Evolutionary conservation across 139 green algal genomes (phyloP).

Genomic region (Ettlia oleoabundans): DNA sequence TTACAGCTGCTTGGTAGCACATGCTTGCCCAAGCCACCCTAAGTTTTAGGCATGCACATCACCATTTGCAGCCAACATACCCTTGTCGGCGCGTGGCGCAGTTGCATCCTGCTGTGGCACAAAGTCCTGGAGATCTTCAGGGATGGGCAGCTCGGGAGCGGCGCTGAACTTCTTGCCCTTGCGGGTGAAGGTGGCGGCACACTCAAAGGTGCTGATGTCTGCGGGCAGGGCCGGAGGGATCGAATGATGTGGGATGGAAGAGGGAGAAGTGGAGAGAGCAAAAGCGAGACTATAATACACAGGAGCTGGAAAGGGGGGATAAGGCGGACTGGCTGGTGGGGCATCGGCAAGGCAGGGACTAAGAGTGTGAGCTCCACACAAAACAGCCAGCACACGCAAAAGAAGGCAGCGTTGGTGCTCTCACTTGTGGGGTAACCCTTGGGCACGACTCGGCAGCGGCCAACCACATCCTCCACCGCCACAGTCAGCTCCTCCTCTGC

Average conservation of each 20-base stretch:
- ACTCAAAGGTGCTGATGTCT: conserved; percentile 52
- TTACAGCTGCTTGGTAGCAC: neutral
- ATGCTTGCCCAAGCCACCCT: neutral
- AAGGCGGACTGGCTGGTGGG: neutral
- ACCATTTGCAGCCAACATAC: neutral
- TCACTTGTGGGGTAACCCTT: conserved; percentile 29
- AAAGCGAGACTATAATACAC: no score
- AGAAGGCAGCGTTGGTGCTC: conserved; percentile 4
- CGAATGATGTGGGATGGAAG: neutral
- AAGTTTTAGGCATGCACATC: no score
- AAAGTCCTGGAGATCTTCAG: conserved; percentile 20
- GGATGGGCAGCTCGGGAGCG: conserved; percentile 33
- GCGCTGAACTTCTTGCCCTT: conserved; percentile 39
- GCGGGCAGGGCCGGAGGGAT: neutral
- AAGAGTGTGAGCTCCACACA: no score
- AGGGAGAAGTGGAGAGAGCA: neutral
- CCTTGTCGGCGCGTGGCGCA: conserved; percentile 6
- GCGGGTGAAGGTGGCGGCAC: conserved; percentile 60
- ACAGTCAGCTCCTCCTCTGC: conserved; percentile 60
- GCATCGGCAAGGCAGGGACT: no score
- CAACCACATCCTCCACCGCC: conserved; percentile 58
- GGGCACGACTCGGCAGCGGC: conserved; percentile 61
- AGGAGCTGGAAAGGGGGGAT: neutral
- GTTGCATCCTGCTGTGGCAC: neutral
- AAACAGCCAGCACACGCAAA: neutral